Conservation (phyloP, 2,329 filamentous ascomycete genomes). For the Graphilbum sp. region DNA sequence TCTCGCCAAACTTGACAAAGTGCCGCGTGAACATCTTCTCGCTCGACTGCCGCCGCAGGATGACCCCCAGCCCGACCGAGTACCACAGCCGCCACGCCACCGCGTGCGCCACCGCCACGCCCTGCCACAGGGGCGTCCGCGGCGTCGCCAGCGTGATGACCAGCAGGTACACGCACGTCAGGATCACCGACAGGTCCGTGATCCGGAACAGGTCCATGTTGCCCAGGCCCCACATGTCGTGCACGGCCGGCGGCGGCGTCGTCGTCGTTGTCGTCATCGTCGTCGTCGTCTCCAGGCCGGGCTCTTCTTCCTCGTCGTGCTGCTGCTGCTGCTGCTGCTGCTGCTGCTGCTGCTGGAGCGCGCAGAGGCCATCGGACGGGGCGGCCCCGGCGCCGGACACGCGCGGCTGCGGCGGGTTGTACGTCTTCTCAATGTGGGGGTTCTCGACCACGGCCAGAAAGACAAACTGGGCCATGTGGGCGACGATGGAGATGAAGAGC, state of each 20-base stretch:
- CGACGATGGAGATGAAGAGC: constrained; percentile 88
- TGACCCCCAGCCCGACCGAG: constrained; percentile 68
- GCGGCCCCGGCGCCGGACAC: constrained; percentile 13
- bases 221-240: constrained; percentile 65
- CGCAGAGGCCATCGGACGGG: neutral
- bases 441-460: constrained; percentile 90
- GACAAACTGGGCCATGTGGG: constrained; percentile 84
- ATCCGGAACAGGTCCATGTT: constrained; percentile 83
- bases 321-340: neutral
- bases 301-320: neutral
- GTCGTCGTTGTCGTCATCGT: constrained; percentile 8
- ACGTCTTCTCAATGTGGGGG: constrained; percentile 94
- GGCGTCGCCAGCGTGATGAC: constrained; percentile 61
- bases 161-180: constrained; percentile 62
- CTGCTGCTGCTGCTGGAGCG: constrained; percentile 5
- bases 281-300: constrained; percentile 4
- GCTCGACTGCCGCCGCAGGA: constrained; percentile 73
- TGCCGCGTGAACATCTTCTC: constrained; percentile 93
- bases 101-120: constrained; percentile 68
- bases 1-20: constrained; percentile 93
- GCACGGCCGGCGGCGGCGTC: constrained; percentile 47
- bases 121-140: constrained; percentile 56
- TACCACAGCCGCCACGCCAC: constrained; percentile 82
- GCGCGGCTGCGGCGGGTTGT: constrained; percentile 75
- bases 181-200: constrained; percentile 65